Evolutionary conservation across 2,329 filamentous ascomycete species (phyloP).

Genomic region (Penicillium italicum): DNA sequence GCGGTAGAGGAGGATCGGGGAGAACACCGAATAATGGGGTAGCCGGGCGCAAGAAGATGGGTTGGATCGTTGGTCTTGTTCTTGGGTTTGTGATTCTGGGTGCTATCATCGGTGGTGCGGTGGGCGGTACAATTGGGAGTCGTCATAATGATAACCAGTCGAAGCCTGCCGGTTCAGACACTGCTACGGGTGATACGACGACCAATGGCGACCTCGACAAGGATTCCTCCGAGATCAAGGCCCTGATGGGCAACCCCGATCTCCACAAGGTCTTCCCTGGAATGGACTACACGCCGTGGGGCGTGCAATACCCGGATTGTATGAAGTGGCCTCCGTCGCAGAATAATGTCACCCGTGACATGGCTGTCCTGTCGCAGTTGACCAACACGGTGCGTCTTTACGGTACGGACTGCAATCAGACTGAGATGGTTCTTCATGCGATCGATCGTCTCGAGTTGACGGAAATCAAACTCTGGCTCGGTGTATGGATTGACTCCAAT

Average conservation of each 20-base stretch:
- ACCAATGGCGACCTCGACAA: slow-evolving; percentile 68
- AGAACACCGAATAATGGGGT: slow-evolving; percentile 61
- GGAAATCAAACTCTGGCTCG: slow-evolving; percentile 86
- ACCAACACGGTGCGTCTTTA: slow-evolving; percentile 87
- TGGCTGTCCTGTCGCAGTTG: slow-evolving; percentile 84
- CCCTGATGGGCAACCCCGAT: slow-evolving; percentile 71
- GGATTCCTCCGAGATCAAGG: slow-evolving; percentile 74
- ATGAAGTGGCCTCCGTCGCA: slow-evolving; percentile 73
- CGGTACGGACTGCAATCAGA: slow-evolving; percentile 96
- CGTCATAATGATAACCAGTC: slow-evolving; percentile 42
- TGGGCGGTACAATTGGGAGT: slow-evolving; percentile 67
- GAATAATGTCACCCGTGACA: slow-evolving; percentile 89
- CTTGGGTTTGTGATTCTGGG: slow-evolving; percentile 62
- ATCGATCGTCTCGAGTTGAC: slow-evolving; percentile 68
- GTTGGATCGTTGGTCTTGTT: slow-evolving; percentile 66
- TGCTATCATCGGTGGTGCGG: slow-evolving; percentile 68
- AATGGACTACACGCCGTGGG: slow-evolving; percentile 91
- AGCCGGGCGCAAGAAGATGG: slow-evolving; percentile 62
- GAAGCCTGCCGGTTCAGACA: slow-evolving; percentile 38
- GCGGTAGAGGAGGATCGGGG: slow-evolving; percentile 62
- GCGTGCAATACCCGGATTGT: slow-evolving; percentile 86
- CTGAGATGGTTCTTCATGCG: slow-evolving; percentile 83
- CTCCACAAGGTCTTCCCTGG: slow-evolving; percentile 93
- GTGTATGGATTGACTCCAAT: slow-evolving; percentile 88
- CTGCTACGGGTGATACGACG: slow-evolving; percentile 57